Percentiles rank a stretch among this genome's conserved stretches.
Evolutionary conservation across 371 early-diverging fungal genomes (phyloP).

Genomic region (Vairimorpha necatrix): DNA sequence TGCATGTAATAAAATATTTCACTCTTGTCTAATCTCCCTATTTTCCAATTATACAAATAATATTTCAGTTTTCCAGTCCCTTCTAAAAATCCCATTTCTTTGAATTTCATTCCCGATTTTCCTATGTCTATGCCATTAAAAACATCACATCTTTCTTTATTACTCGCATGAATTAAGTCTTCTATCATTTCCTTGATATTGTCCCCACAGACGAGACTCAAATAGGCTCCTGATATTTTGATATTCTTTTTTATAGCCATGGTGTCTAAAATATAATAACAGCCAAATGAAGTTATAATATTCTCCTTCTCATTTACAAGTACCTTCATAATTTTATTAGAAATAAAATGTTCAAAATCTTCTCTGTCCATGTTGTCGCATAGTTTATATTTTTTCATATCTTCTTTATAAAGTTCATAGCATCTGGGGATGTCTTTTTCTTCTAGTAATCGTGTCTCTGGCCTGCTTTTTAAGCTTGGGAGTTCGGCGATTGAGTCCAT

Average conservation of each 20-base stretch:
- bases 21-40: conserved; percentile 2
- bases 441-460: conserved; percentile 20
- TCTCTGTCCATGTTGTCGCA: conserved; percentile 44
- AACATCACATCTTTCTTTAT: conserved; percentile 42
- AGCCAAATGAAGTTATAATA: conserved; percentile 51
- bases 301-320: conserved; percentile 36
- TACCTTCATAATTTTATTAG: conserved; percentile 22
- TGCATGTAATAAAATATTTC: conserved; percentile 33
- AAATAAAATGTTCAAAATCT: conserved; percentile 50
- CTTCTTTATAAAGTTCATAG: conserved; percentile 44
- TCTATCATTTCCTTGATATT: conserved; percentile 18
- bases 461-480: not conserved
- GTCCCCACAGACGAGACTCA: conserved; percentile 48
- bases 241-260: conserved; percentile 16
- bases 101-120: conserved; percentile 31
- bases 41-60: conserved; percentile 63
- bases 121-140: conserved; percentile 50
- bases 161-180: conserved; percentile 32
- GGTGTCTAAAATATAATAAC: conserved; percentile 57
- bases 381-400: conserved; percentile 23
- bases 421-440: conserved; percentile 45
- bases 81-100: conserved; percentile 32
- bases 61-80: conserved; percentile 60
- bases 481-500: conserved; percentile 1
- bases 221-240: conserved; percentile 51